Conservation (phyloP, 176 grass and related monocot genomes). For the Triticum timopheevii region DNA sequence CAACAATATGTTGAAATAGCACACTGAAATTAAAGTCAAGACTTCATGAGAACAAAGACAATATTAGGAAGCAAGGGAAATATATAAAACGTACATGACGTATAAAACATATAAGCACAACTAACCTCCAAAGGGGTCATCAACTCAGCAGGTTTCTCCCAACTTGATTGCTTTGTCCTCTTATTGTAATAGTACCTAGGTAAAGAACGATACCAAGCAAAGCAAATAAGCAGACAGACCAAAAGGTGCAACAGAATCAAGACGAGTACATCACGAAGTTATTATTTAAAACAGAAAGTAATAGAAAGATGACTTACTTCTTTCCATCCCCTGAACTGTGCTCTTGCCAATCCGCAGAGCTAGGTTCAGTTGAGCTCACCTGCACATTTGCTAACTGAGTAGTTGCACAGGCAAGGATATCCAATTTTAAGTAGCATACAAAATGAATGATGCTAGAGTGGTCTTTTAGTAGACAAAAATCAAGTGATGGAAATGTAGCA, state of each 20-base stretch:
- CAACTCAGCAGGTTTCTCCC: slow-evolving; percentile 93
- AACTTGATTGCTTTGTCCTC: slow-evolving; percentile 93
- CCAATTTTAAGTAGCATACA: slow-evolving; percentile 5
- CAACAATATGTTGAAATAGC: slow-evolving; percentile 6
- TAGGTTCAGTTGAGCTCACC: slow-evolving; percentile 47
- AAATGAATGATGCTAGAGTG: slow-evolving; percentile 22
- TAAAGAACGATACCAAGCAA: slow-evolving; percentile 6
- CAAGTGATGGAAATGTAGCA: not conserved
- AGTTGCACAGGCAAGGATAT: slow-evolving; percentile 29
- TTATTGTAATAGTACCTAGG: slow-evolving; percentile 97
- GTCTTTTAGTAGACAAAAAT: slow-evolving; percentile 3
- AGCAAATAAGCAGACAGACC: not conserved
- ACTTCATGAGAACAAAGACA: not conserved
- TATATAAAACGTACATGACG: too few relatives aligned
- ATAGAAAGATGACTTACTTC: slow-evolving; percentile 53
- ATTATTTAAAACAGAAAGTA: slow-evolving; percentile 26
- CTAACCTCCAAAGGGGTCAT: slow-evolving; percentile 96
- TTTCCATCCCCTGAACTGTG: slow-evolving; percentile 81
- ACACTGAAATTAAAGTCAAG: not conserved
- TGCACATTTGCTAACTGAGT: slow-evolving; percentile 63
- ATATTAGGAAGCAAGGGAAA: not conserved
- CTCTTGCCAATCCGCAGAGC: slow-evolving; percentile 89
- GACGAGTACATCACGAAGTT: not conserved
- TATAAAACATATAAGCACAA: slow-evolving; percentile 31
- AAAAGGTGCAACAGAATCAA: slow-evolving; percentile 1